Evolutionary conservation across 140 eudicot genomes (phyloP), one percentile per base, ranked within the genome.

Genomic region (Ambrosia hybrid): DNA sequence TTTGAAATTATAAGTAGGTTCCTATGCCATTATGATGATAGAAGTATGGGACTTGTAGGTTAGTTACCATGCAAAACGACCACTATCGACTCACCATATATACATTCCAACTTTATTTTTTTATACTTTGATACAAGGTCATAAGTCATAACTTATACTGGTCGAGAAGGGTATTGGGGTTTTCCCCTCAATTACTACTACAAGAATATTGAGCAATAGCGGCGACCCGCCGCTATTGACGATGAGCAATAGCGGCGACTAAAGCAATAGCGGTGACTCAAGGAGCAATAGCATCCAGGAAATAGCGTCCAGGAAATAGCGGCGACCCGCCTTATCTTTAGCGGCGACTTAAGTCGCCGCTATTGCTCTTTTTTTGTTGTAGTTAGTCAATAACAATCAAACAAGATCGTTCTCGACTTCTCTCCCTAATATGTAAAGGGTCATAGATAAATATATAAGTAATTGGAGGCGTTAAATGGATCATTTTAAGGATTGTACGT

Each of bases 61-160:
- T 78, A 65, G 57, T 78, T 72, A 65, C 74, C 78, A 78, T 65
- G 78, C 83, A 78, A 65, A 72, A 72, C 70, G 51, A 78, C 82
- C 82, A 78, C 55, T 76, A 67, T 33, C 76, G 38, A 71, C 68
- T 71, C 68, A 66, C 67, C 51, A 30, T 58, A 58, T 10, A 26
- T 16, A 17, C 12, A 57, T 21, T 57, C 62, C 62, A 7, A 16
- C 37, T 17, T 57, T 57, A 17, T 57, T 21, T 57, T 57, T 2
- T 57, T 36, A 2, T 16, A 48, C 52, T 7, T 10, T 9, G 9
- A 48, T 48, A 56, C 61, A 56, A 6, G 34, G n/a, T n/a, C n/a
- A n/a, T n/a, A n/a, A n/a, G 37, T 16, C 62, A 57, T 57, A 57
- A 57, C n/a, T 57, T 7, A 57, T 48, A 48, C 53, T 2, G 2